A percentile compares a stretch with the other conserved stretches of the same genome.
phyloP scores from a whole-genome alignment of 805 yeast species.

The Nakazawaea ishiwadae region DNA sequence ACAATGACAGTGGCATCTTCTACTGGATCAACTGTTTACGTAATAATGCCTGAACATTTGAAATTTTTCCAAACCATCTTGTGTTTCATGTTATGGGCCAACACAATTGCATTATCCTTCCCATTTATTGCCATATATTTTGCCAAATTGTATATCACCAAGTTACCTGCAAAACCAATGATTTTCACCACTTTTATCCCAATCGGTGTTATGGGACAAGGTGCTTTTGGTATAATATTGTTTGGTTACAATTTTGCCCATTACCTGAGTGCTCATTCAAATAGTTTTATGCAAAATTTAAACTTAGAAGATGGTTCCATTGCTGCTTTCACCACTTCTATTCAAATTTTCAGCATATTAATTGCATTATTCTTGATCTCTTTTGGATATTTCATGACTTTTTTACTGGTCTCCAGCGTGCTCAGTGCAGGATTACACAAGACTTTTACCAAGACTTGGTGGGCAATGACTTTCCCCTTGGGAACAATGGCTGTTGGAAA shows the following conservation, averaged over 20 bases:
- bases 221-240: conserved; percentile 57
- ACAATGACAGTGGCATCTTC: conserved; percentile 74
- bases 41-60: conserved; percentile 36
- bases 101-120: conserved; percentile 59
- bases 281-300: not conserved
- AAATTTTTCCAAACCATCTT: conserved; percentile 50
- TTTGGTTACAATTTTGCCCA: not conserved
- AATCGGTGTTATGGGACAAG: conserved; percentile 85
- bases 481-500: conserved; percentile 75
- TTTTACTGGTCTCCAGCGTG: conserved; percentile 1
- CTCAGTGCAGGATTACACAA: not conserved
- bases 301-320: not conserved
- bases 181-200: conserved; percentile 72
- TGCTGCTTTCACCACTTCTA: not conserved
- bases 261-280: not conserved
- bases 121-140: conserved; percentile 52
- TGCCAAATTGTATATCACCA: conserved; percentile 52
- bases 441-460: conserved; percentile 50
- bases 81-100: conserved; percentile 59
- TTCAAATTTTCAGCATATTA: conserved; percentile 3
- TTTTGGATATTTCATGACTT: conserved; percentile 22
- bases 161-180: conserved; percentile 50
- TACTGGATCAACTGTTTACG: conserved; percentile 54
- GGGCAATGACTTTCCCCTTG: conserved; percentile 91
- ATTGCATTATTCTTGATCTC: conserved; percentile 14